phyloP scores from a whole-genome alignment of 2,329 filamentous ascomycete species.

The Aspergillus aculeatinus region DNA sequence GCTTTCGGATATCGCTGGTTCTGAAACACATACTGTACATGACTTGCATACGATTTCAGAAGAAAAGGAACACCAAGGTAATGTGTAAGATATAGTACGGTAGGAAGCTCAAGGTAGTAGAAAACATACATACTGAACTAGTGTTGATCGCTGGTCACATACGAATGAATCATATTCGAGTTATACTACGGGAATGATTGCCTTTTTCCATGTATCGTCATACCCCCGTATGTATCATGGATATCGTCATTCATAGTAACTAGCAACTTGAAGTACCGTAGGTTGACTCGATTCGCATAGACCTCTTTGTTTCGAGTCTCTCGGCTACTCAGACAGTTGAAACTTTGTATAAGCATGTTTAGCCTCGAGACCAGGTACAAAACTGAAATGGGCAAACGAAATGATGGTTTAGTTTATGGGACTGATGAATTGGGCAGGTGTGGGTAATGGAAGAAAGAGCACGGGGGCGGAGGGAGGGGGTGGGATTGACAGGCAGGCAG shows the following conservation, averaged over 20 bases:
- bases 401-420: not conserved
- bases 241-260: not conserved
- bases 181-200: not conserved
- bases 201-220: not conserved
- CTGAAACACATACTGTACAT: too few species aligned
- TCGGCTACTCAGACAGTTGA: not conserved
- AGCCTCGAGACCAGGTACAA: not conserved
- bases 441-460: not conserved
- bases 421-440: constrained; percentile 1
- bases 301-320: not conserved
- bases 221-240: not conserved
- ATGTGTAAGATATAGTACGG: not conserved
- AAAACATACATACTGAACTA: too few species aligned
- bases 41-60: not conserved
- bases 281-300: not conserved
- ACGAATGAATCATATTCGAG: not conserved
- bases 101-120: not conserved
- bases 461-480: not conserved
- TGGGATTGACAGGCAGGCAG: not conserved
- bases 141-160: not conserved
- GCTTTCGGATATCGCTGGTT: not conserved
- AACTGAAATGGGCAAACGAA: not conserved
- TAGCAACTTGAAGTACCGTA: too few species aligned
- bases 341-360: not conserved
- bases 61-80: not conserved